Evolutionary conservation across 805 yeast genomes (phyloP), one percentile per base, ranked within the genome.

Genomic region (Lipomyces mesembrius): DNA sequence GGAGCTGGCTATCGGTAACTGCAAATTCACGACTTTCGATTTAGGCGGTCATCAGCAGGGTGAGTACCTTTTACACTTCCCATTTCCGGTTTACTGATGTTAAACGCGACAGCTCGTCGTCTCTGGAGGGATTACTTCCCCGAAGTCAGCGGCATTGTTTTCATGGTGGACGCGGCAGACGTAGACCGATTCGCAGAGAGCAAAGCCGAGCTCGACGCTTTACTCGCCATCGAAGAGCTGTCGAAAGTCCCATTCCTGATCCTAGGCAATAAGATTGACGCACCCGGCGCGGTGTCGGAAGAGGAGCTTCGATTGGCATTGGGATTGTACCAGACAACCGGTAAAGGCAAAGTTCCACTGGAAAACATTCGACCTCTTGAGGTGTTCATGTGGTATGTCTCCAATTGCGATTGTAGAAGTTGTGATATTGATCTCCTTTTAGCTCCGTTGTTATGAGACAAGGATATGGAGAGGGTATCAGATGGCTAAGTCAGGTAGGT

Each of bases 51-150:
- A 95, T 83, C 89, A 87, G 79, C 98, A 94, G 82, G 72, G 72
- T 67, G 57, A 25, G 64, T 29, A 20, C 22, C 29, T 37, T 7
- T 49, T 25, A 64, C 22, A 17, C 12, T 20, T 59, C 8, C n/a
- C 12, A 7, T 25, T 14, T 34, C 7, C 22, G 32, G 29, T 8
- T 37, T n/a, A 34, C 22, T 35, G 14, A 34, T n/a, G 17, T 25
- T 29, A 29, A 29, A 29, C 12, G 5, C 34, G 9, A 4, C 55
- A 52, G 98, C 99, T 60, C 93, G 99, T 82, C 92, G 99, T 82
- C 87, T 95, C 77, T 95, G 99, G 99, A 93, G 93, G 78, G 98
- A 95, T 79, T 95, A 95, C 80, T 95, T 95, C 89, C 99, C 99
- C 67, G 99, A 95, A 82, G 99, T 95, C 60, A 91, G 92, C 79